Evolutionary conservation across 2,329 filamentous ascomycete species (phyloP), one percentile per base, ranked within the genome.

Genomic region (Botrytis paeoniae): DNA sequence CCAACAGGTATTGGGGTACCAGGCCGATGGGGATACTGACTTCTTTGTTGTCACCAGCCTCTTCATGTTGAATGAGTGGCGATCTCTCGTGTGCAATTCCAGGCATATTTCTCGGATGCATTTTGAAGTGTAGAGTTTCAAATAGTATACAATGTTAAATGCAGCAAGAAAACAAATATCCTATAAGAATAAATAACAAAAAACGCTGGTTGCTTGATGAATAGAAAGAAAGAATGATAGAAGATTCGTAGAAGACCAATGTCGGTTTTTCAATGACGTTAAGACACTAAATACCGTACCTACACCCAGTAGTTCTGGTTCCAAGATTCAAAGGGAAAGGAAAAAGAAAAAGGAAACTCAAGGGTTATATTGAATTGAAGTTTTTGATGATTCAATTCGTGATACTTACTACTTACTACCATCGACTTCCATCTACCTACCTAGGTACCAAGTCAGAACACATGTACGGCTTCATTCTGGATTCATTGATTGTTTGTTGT

Each of bases 11-110:
- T 69, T 16, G 12, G 6, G 14, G 48, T 54, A 12, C 9, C 54
- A 51, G 1, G 10, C 32, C 29, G 48, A 51, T 25, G 22, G 20
- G 29, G 22, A 37, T 64, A 29, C 69, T 37, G 0, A 72, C 70
- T 37, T 60, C 39, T 59, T 72, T 72, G 29, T n/a, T 48, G 8
- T 45, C 37, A 45, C 57, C 64, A 51, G 73, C 71, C 35, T 74
- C 73, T 51, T 73, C 68, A 48, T 74, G 66, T 59, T 74, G 73
- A 8, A 77, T 69, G 10, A 77, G 72, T 59, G 75, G 75, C 61
- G 75, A 74, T 18, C 73, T 75, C 61, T 77, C 76, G 45, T 73
- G 62, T 35, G 54, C 45, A 3, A 29, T 43, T 41, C 59, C 25
- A 8, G 73, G 65, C 25, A 54, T n/a, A 16, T 54, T 54, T n/a